Evolutionary conservation across 768 basidiomycete genomes (phyloP), one percentile per base, ranked within the genome.

Genomic region (Pholiota microspora): DNA sequence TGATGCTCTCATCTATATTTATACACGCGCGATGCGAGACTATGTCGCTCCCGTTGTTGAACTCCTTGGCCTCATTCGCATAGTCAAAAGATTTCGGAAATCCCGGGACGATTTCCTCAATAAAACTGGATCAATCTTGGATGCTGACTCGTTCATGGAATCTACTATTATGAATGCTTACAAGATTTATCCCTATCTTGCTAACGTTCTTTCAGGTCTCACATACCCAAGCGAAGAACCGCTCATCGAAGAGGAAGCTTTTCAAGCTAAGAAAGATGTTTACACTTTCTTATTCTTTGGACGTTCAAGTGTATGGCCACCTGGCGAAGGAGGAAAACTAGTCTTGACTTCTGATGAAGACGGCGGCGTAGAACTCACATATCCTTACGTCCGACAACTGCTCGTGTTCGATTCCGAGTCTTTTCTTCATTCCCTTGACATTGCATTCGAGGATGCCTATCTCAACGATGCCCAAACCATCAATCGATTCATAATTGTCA

Each of bases 1-100:
- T 73, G 96, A 98, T 63, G 94, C 96, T 0, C 80, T 98, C 54
- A 88, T 96, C 54, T 95, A 97, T 67, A 86, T 98, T 32, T 96
- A 95, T 69, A 96, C 89, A 8, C 82, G 88, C 44, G 92, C 94
- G 2, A 71, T 99, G 61, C 79, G 75, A 56, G 97, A 99, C 66
- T 97, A 88, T 55, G 86, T 94, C 29, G 84, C 92, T 6, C 96
- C 97, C 0, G 72, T 98, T 4, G 89, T 95, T 54, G 89, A 93
- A 59, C 75, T 97, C 10, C 76, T 98, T 34, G 80, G 76, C 8
- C 81, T 97, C 42, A 83, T 98, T 35, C 82, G 87, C 12, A 77
- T 77, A 53, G 82, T 92, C 23, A 81, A 83, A 54, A 80, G 78
- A 55, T 75, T 78, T 57, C 78, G 86, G 42, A 71, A 70, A 45